Conservation (phyloP, 108 stramenopile genomes). For the Poteriospumella lacustris region DNA sequence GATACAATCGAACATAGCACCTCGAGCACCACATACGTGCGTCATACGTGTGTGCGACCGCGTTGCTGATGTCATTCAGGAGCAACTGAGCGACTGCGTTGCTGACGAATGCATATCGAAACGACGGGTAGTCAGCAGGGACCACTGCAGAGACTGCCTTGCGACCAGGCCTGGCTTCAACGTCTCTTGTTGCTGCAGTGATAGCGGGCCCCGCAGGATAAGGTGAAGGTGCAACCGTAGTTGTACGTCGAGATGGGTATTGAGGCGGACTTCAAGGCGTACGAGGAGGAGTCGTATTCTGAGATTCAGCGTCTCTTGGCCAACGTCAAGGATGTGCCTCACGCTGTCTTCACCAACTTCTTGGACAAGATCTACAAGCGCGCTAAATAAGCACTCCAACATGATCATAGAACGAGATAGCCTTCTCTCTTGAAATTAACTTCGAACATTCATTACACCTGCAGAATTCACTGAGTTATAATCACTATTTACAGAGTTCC, state of each 20-base stretch:
- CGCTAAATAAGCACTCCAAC: conserved; percentile 64
- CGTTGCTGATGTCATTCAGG: no score
- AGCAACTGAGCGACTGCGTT: no score
- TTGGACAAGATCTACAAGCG: conserved; percentile 90
- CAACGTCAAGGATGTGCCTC: conserved; percentile 41
- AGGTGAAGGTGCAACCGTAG: conserved; percentile 59
- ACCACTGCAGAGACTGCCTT: conserved; percentile 87
- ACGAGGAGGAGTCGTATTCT: conserved; percentile 72
- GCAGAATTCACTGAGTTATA: no score
- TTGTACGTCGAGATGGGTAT: conserved; percentile 77
- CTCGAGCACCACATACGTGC: no score
- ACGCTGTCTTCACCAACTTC: conserved; percentile 69
- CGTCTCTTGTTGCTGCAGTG: conserved; percentile 30
- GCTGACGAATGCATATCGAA: conserved; percentile 95
- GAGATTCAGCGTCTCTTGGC: conserved; percentile 55
- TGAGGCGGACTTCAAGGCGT: conserved; percentile 61
- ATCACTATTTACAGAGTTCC: no score
- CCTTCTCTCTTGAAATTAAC: no score
- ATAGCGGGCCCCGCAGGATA: conserved; percentile 76
- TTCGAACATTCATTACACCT: no score
- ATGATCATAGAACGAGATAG: no score
- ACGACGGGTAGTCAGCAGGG: conserved; percentile 97
- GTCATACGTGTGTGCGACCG: no score
- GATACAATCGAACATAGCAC: no score
- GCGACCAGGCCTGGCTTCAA: conserved; percentile 30